Evolutionary conservation across 805 yeast species (phyloP), one percentile per base, ranked within the genome.

Genomic region (Candida maltosa): DNA sequence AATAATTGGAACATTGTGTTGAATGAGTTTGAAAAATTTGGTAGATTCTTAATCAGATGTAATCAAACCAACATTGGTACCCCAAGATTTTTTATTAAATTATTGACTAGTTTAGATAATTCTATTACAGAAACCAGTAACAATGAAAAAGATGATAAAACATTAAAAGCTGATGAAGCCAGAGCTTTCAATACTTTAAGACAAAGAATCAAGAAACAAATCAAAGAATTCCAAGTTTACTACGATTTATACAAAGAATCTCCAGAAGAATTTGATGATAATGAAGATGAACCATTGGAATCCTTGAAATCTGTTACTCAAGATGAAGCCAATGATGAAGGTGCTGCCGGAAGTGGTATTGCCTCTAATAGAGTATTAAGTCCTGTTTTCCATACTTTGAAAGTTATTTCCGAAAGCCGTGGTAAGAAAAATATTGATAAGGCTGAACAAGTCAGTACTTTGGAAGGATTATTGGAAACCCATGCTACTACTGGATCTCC

Each of bases 401-500:
- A 82, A 57, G 62, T 78, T 36, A 80, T 93, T 38, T 68, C 84
- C 41, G 97, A 93, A 62, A 73, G 88, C 32, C 82, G 98, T 67
- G 98, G 98, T 70, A 89, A 89, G 73, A 91, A 87, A 72, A 88
- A 87, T 59, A 83, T 87, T 44, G 96, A 91, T 60, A 78, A 81
- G 45, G 60, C 57, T 44, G 95, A 86, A 60, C 95, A 91, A 62
- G 77, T 88, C 45, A 65, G 67, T 37, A 69, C 73, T 29, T 70
- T 93, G 54, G 95, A 85, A 64, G 70, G 69, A 31, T 68, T 86
- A 43, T 70, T 81, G 37, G 52, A 40, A 17, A 52, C 51, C 11
- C 49, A 51, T 37, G n/a, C n/a, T n/a, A 32, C 47, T 9, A 48
- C 47, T 25, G 55, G 53, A 27, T 52, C 50, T 22, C 75, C 87